Evolutionary conservation across 73 alveolate genomes (phyloP).

Genomic region (Paramecium biaurelia): DNA sequence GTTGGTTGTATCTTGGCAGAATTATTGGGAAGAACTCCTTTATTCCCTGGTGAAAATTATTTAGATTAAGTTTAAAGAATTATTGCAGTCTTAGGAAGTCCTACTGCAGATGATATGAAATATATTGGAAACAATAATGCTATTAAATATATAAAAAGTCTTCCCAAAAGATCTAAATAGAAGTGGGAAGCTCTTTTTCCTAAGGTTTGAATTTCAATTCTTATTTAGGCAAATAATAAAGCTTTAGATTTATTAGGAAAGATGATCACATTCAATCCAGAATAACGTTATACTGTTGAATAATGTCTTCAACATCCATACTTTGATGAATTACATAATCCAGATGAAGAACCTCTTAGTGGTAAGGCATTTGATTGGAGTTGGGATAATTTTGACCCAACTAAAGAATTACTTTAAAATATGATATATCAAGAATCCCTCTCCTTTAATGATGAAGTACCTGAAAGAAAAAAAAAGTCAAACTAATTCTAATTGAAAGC

Average conservation of each 20-base stretch:
- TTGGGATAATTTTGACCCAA: slow-evolving; percentile 90
- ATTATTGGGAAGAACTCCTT: slow-evolving; percentile 88
- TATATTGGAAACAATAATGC: slow-evolving; percentile 90
- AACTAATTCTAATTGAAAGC: slow-evolving; percentile 40
- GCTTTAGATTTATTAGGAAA: slow-evolving; percentile 90
- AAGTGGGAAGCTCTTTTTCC: slow-evolving; percentile 88
- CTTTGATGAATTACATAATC: slow-evolving; percentile 88
- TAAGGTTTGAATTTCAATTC: slow-evolving; percentile 39
- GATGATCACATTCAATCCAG: slow-evolving; percentile 92
- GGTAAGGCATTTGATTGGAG: slow-evolving; percentile 87
- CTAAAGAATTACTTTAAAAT: slow-evolving; percentile 80
- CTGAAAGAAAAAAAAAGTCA: slow-evolving; percentile 17
- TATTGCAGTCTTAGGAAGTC: slow-evolving; percentile 91
- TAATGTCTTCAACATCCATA: slow-evolving; percentile 90
- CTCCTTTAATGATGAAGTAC: slow-evolving; percentile 58
- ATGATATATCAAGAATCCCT: slow-evolving; percentile 84
- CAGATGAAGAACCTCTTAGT: slow-evolving; percentile 83
- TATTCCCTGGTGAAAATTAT: slow-evolving; percentile 90
- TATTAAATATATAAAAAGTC: slow-evolving; percentile 80
- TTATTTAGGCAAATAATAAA: slow-evolving; percentile 81
- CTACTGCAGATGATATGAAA: slow-evolving; percentile 84
- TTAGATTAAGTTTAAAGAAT: slow-evolving; percentile 86
- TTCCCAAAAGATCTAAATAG: slow-evolving; percentile 85
- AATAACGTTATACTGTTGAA: slow-evolving; percentile 83
- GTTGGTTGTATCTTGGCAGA: slow-evolving; percentile 90